Evolutionary conservation across 2,329 filamentous ascomycete genomes (phyloP).

Genomic region (Colletotrichum falcatum): DNA sequence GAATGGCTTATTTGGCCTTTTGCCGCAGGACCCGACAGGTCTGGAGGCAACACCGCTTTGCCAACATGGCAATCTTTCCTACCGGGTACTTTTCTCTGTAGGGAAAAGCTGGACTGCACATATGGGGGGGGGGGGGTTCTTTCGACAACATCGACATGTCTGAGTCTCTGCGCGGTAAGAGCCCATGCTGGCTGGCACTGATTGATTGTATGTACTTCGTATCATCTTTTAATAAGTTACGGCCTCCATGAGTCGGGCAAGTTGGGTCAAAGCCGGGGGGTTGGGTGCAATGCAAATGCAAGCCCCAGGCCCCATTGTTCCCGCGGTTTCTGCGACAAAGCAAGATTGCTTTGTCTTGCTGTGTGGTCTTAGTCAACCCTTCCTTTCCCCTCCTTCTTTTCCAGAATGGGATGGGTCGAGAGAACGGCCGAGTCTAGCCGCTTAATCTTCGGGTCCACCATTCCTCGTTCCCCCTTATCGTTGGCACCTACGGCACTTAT

Average conservation of each 20-base stretch:
- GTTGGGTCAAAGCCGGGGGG: not conserved
- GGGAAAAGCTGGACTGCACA: not conserved
- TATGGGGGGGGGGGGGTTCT: no score
- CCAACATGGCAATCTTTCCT: not conserved
- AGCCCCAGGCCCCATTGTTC: no score
- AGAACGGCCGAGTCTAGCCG: conserved; percentile 25
- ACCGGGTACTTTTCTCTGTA: not conserved
- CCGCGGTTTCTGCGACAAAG: conserved; percentile 13
- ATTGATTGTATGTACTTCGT: conserved; percentile 7
- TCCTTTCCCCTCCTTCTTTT: not conserved
- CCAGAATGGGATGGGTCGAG: not conserved
- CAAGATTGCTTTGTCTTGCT: conserved; percentile 21
- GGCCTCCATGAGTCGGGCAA: not conserved
- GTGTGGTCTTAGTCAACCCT: conserved; percentile 8
- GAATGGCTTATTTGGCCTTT: not conserved
- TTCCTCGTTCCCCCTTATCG: conserved; percentile 9
- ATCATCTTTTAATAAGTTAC: no score
- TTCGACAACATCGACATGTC: not conserved
- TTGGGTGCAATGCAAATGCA: not conserved
- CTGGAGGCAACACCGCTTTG: conserved; percentile 1
- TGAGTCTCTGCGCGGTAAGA: conserved; percentile 1
- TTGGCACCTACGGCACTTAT: conserved; percentile 26
- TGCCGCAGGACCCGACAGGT: conserved; percentile 8
- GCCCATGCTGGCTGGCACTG: not conserved
- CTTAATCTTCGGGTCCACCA: conserved; percentile 18